These are phyloP conservation scores for Paraleonurus japonicus DNA, from an alignment of 257 asterid species.

Conservation along the genomic window DNA sequence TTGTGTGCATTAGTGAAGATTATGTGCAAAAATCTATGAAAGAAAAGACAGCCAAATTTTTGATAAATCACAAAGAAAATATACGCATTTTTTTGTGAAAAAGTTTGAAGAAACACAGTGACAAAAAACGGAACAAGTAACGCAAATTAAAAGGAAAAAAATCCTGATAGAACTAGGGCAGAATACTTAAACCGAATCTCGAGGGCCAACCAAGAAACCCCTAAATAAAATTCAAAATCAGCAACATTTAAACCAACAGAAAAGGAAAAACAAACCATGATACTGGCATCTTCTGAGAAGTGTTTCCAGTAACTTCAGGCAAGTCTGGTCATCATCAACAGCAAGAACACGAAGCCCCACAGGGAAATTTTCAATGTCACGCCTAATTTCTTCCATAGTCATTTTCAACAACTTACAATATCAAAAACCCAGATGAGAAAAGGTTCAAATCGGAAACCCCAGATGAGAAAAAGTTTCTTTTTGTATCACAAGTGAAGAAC, in stretches of 20 bases:
- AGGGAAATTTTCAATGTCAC: slow-evolving; percentile 53
- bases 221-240: slow-evolving; percentile 6
- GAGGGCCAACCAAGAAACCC: slow-evolving; percentile 3
- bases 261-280: slow-evolving; percentile 45
- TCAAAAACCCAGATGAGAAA: slow-evolving; percentile 26
- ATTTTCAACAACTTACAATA: slow-evolving; percentile 33
- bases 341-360: slow-evolving; percentile 93
- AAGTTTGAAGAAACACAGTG: background rate
- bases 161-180: background rate
- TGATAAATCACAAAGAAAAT: background rate
- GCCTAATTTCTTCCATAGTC: slow-evolving; percentile 65
- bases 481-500: background rate
- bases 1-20: background rate
- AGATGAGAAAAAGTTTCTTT: slow-evolving; percentile 19
- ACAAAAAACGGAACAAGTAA: background rate
- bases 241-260: background rate
- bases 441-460: slow-evolving; percentile 33
- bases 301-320: slow-evolving; percentile 67
- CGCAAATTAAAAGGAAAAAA: background rate
- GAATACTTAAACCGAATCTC: background rate
- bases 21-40: background rate
- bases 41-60: background rate
- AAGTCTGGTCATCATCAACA: slow-evolving; percentile 78
- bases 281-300: slow-evolving; percentile 78
- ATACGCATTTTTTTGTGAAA: background rate